Conservation (phyloP, 257 asterid species). For the Forsythia suspensa region DNA sequence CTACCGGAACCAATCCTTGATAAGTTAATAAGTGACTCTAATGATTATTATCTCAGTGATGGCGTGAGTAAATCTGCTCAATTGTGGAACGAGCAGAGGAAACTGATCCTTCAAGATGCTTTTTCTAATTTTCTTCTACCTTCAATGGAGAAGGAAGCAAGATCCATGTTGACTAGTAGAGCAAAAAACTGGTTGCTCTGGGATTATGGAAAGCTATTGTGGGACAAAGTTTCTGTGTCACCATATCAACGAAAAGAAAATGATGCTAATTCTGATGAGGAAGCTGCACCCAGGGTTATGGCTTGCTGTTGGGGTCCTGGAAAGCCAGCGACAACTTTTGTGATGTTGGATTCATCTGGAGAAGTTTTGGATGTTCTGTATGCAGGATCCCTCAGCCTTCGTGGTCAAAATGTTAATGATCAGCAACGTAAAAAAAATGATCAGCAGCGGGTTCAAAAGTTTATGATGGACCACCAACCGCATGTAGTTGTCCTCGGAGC, state of each 20-base stretch:
- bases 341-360: conserved; percentile 96
- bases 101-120: conserved; percentile 79
- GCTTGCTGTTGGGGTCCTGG: conserved; percentile 99
- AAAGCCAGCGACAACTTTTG: conserved; percentile 94
- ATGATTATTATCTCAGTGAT: conserved; percentile 85
- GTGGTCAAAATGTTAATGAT: conserved; percentile 83
- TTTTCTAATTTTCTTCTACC: conserved; percentile 70
- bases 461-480: conserved; percentile 98
- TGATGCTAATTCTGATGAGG: conserved; percentile 75
- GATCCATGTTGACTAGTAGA: conserved; percentile 66
- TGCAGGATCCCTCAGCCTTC: conserved; percentile 82
- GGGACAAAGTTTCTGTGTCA: conserved; percentile 88
- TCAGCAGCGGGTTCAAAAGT: conserved; percentile 89
- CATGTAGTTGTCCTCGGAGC: conserved; percentile 94
- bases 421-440: conserved; percentile 93
- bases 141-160: conserved; percentile 94
- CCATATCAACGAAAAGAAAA: conserved; percentile 86
- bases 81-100: conserved; percentile 96
- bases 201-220: conserved; percentile 81
- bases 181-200: conserved; percentile 76
- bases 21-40: conserved; percentile 72
- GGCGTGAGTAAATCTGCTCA: conserved; percentile 99
- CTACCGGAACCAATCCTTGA: conserved; percentile 71
- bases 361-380: conserved; percentile 86
- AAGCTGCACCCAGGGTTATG: conserved; percentile 90